Percentiles rank a stretch among this genome's conserved stretches.
phyloP scores from a whole-genome alignment of 305 asterid genomes.

The Plantago coronopus region DNA sequence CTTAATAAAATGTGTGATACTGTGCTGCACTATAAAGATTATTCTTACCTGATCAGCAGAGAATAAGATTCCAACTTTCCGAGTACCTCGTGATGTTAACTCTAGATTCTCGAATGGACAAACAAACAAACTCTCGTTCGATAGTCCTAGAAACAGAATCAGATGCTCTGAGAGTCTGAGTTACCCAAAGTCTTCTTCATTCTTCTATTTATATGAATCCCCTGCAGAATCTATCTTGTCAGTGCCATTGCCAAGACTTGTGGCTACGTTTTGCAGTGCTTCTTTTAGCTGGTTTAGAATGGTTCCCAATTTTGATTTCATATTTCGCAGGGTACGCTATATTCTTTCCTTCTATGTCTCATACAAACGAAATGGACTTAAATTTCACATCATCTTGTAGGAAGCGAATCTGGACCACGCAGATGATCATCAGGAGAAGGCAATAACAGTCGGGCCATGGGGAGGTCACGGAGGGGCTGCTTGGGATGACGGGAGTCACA shows the following conservation, averaged over 20 bases:
- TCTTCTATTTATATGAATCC: no score
- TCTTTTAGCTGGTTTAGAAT: background rate
- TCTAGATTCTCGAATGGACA: background rate
- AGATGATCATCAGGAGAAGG: conserved; percentile 19
- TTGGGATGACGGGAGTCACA: conserved; percentile 40
- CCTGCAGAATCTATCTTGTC: no score
- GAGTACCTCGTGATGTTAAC: background rate
- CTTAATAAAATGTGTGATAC: no score
- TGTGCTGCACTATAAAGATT: no score
- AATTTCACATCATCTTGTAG: conserved; percentile 7
- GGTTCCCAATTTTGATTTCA: background rate
- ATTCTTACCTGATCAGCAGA: conserved; percentile 16
- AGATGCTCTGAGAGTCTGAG: conserved; percentile 20
- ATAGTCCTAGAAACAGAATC: conserved; percentile 19
- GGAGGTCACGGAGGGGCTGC: conserved; percentile 45
- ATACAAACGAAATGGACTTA: background rate
- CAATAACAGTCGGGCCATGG: conserved; percentile 39
- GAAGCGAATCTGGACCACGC: conserved; percentile 21
- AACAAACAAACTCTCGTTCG: background rate
- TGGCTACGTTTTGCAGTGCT: background rate
- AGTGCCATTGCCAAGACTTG: background rate
- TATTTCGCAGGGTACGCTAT: background rate
- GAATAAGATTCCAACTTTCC: conserved; percentile 7
- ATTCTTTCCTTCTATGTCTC: no score
- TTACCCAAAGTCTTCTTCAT: background rate